A percentile compares a stretch with the other conserved stretches of the same genome.
These are phyloP conservation scores for Murraya koenigii DNA, from an alignment of 345 rosid genomes.

Conservation along the genomic window DNA sequence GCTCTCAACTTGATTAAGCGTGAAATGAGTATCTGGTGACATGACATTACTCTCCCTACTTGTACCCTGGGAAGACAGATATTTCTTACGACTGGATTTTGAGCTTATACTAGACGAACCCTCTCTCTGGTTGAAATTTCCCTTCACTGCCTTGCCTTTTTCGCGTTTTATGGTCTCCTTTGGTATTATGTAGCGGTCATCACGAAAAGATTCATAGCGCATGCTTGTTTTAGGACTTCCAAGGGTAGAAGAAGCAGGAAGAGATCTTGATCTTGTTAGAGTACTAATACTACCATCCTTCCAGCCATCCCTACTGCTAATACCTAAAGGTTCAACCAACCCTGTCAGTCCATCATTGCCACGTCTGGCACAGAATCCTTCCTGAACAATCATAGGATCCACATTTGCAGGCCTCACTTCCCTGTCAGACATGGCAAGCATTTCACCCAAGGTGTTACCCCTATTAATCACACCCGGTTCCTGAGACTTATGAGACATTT, in stretches of 20 bases:
- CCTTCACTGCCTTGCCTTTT: slow-evolving; percentile 44
- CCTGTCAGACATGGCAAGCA: slow-evolving; percentile 77
- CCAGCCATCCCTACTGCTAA: slow-evolving; percentile 98
- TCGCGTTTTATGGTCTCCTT: slow-evolving; percentile 44
- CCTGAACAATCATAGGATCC: slow-evolving; percentile 29
- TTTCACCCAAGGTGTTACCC: slow-evolving; percentile 82
- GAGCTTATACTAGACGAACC: slow-evolving; percentile 40
- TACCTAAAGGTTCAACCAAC: slow-evolving; percentile 68
- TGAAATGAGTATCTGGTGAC: slow-evolving; percentile 42
- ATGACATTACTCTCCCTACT: slow-evolving; percentile 29
- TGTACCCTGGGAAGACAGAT: slow-evolving; percentile 26
- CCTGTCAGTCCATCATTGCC: slow-evolving; percentile 23
- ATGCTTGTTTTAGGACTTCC: slow-evolving; percentile 43
- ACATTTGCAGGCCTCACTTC: slow-evolving; percentile 45
- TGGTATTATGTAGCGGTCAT: slow-evolving; percentile 45
- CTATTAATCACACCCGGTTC: slow-evolving; percentile 50
- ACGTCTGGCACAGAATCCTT: slow-evolving; percentile 30
- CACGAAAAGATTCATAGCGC: slow-evolving; percentile 35
- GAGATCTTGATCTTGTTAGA: slow-evolving; percentile 67
- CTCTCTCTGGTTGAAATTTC: slow-evolving; percentile 36
- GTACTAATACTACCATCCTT: slow-evolving; percentile 50
- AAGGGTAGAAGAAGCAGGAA: slow-evolving; percentile 53
- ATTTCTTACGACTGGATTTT: slow-evolving; percentile 37
- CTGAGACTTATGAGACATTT: slow-evolving; percentile 59
- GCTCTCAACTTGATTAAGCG: slow-evolving; percentile 26